Percentiles rank a stretch among this genome's conserved stretches.
These are phyloP conservation scores for Melampsora americana DNA, from an alignment of 1,284 basidiomycete genomes.

Conservation along the genomic window DNA sequence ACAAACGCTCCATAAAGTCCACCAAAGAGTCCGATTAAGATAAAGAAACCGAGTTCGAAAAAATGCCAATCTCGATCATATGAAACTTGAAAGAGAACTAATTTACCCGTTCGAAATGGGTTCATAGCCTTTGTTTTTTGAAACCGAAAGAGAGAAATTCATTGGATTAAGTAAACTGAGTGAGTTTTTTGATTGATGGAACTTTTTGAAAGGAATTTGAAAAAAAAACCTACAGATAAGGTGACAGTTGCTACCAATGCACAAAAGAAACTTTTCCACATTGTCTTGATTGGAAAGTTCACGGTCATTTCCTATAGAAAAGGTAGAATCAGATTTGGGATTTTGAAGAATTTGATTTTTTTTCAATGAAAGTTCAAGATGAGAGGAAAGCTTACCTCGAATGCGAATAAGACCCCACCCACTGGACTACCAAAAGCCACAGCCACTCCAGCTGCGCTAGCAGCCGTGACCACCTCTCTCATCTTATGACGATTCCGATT, in stretches of 20 bases:
- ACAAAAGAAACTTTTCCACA: slow-evolving; percentile 98
- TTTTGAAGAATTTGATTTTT: background rate
- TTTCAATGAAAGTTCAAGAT: background rate
- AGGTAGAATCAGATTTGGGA: background rate
- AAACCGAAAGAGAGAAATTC: no score
- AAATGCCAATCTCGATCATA: slow-evolving; percentile 99
- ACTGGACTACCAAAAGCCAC: slow-evolving; percentile 97
- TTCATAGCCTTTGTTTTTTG: slow-evolving; percentile 89
- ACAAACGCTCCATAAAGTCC: slow-evolving; percentile 96
- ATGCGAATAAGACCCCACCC: slow-evolving; percentile 86
- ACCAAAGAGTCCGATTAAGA: slow-evolving; percentile 91
- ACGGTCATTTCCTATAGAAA: slow-evolving; percentile 85
- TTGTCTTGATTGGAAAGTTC: slow-evolving; percentile 91
- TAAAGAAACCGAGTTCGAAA: slow-evolving; percentile 85
- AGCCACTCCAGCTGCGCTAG: slow-evolving; percentile 93
- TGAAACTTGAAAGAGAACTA: slow-evolving; percentile 95
- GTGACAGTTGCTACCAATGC: slow-evolving; percentile 95
- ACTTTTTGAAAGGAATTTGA: background rate
- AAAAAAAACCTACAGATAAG: slow-evolving; percentile 67
- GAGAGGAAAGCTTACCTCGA: slow-evolving; percentile 57
- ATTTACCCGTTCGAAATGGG: slow-evolving; percentile 94
- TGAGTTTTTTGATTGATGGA: no score
- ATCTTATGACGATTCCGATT: slow-evolving; percentile 80
- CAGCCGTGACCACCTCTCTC: slow-evolving; percentile 89
- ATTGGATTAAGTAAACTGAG: no score